Evolutionary conservation across 1,284 basidiomycete species (phyloP), one percentile per base, ranked within the genome.

Genomic region (Apiotrichum sp.): DNA sequence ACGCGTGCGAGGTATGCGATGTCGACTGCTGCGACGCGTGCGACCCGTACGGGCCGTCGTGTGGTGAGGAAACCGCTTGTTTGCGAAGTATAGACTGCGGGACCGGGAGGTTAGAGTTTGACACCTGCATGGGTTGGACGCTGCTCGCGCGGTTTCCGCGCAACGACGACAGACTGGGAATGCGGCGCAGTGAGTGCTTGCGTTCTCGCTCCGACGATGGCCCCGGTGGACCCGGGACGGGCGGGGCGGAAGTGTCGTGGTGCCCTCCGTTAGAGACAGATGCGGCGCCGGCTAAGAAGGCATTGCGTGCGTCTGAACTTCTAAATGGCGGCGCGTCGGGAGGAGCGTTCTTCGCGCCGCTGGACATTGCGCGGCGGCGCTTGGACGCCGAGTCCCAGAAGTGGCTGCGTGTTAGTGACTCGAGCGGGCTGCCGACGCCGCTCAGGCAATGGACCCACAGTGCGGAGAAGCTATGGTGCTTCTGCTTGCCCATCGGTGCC

Each of bases 391-490:
- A 11, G 6, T 47, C 47, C 47, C 47, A 47, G 7, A 47, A 8
- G 16, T 38, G 34, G 3, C 47, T 47, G 14, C 35, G 6, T 33
- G 47, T 47, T 22, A 47, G 47, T 7, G 11, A 32, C 7, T 11
- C 11, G 7, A 10, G 8, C 8, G 6, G 22, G 44, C 11, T n/a
- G 44, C 31, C 5, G 32, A 6, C 16, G 14, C 6, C 33, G 9
- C 4, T 14, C 3, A 43, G n/a, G n/a, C n/a, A n/a, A n/a, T n/a
- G n/a, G 42, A 35, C 47, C 6, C 34, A 47, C 47, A 33, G 47
- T 16, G 47, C 36, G 3, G 47, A 47, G 47, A 47, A 47, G 35
- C 47, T 47, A 35, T 47, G 16, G 47, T 47, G 34, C 22, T 47
- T 47, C 8, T 36, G 35, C 35, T 39, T 29, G 33, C 33, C 13